Percentiles rank a stretch among this genome's conserved stretches.
phyloP scores from a whole-genome alignment of 2,329 filamentous ascomycete species.

The Hypocreales sp. region DNA sequence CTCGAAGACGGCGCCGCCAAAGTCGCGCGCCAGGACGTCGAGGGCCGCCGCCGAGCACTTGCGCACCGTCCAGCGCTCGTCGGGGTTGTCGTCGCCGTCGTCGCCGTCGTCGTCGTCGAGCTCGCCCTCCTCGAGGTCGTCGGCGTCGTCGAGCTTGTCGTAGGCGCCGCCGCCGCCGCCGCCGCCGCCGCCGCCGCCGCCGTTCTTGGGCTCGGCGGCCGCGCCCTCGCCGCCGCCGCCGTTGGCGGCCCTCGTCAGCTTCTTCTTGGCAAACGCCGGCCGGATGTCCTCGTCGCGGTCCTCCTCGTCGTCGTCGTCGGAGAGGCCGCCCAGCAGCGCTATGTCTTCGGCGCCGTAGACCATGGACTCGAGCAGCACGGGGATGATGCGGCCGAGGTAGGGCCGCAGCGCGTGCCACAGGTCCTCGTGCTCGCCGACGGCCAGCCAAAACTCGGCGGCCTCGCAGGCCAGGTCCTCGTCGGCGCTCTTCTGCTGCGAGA shows the following conservation, averaged over 20 bases:
- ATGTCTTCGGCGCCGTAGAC: slow-evolving; percentile 93
- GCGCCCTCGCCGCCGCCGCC: slow-evolving; percentile 29
- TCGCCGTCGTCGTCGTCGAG: slow-evolving; percentile 59
- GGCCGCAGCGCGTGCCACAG: slow-evolving; percentile 64
- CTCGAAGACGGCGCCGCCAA: slow-evolving; percentile 75
- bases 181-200: slow-evolving; percentile 37
- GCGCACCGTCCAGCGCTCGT: slow-evolving; percentile 86
- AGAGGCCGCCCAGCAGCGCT: slow-evolving; percentile 64
- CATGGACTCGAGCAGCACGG: slow-evolving; percentile 86
- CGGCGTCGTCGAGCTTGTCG: slow-evolving; percentile 42
- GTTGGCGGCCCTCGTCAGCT: slow-evolving; percentile 40
- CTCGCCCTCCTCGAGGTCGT: slow-evolving; percentile 77
- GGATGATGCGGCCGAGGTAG: slow-evolving; percentile 71
- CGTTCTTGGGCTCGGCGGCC: slow-evolving; percentile 37
- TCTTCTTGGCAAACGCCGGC: slow-evolving; percentile 71
- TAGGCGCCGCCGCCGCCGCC: slow-evolving; percentile 41
- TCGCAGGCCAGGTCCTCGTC: slow-evolving; percentile 87
- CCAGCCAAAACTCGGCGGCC: slow-evolving; percentile 94
- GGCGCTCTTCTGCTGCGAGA: slow-evolving; percentile 73
- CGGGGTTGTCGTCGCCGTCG: slow-evolving; percentile 67
- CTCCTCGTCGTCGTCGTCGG: slow-evolving; percentile 81
- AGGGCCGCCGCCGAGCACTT: slow-evolving; percentile 95
- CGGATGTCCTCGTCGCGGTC: slow-evolving; percentile 85
- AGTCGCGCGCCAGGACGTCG: slow-evolving; percentile 86
- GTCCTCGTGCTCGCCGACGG: slow-evolving; percentile 73